These are phyloP conservation scores for Asclepias syriaca DNA, from an alignment of 257 asterid species.

Conservation along the genomic window DNA sequence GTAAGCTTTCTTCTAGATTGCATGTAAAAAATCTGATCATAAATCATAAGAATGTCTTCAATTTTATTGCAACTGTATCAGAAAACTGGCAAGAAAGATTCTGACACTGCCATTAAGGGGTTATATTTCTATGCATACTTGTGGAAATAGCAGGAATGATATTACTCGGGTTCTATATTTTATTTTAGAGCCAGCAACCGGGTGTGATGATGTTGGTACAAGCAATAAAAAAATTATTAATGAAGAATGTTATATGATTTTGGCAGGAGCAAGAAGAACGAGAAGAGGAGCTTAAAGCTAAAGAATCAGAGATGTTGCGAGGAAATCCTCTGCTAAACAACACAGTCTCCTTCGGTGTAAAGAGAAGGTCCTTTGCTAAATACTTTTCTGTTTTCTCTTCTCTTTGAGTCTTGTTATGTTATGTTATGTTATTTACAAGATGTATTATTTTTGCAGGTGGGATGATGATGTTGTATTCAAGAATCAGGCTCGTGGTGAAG, in stretches of 20 bases:
- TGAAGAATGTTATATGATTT: constrained; percentile 3
- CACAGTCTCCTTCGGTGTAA: constrained; percentile 68
- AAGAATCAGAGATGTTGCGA: constrained; percentile 72
- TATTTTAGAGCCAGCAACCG: background rate
- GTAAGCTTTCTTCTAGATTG: background rate
- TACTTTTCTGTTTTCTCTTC: too few relatives aligned
- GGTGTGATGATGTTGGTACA: too few relatives aligned
- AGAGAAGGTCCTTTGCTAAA: constrained; percentile 51
- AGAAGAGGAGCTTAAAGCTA: constrained; percentile 76
- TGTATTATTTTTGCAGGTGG: constrained; percentile 48
- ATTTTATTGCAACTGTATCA: background rate
- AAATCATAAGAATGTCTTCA: background rate
- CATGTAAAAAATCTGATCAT: background rate
- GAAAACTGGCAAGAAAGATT: background rate
- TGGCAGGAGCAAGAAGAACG: constrained; percentile 62
- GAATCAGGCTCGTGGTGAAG: constrained; percentile 93
- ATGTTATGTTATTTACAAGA: too few relatives aligned
- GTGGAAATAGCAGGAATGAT: too few relatives aligned
- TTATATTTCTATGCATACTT: background rate
- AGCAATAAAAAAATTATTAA: too few relatives aligned
- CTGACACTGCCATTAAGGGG: background rate
- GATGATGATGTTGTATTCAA: constrained; percentile 98
- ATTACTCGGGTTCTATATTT: too few relatives aligned
- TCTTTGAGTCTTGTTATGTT: too few relatives aligned
- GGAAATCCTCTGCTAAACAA: constrained; percentile 84